Conservation (phyloP, 2,329 filamentous ascomycete genomes). For the Simplicillium aogashimaense region DNA sequence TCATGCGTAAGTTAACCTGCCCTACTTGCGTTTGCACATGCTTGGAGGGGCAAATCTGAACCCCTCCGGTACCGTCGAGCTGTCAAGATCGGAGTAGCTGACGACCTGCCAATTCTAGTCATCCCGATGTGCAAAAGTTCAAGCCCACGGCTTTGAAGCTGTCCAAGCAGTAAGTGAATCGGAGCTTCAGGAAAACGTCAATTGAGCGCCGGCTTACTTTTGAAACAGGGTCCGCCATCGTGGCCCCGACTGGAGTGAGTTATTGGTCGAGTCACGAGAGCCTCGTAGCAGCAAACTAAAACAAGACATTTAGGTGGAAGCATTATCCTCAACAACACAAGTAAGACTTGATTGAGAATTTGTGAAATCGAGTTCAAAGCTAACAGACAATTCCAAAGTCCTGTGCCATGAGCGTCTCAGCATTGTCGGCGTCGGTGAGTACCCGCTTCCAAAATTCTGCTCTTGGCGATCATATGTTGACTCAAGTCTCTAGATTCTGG, state of each 20-base stretch:
- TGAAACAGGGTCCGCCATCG: slow-evolving; percentile 75
- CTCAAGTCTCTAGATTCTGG: slow-evolving; percentile 59
- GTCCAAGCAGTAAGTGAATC: slow-evolving; percentile 71
- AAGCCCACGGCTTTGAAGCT: slow-evolving; percentile 90
- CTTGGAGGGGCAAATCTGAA: neutral
- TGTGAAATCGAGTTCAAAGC: neutral
- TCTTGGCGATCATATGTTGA: slow-evolving; percentile 9
- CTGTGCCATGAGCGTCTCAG: slow-evolving; percentile 95
- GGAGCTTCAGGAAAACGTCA: no score
- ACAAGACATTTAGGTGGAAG: slow-evolving; percentile 59
- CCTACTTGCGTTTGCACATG: neutral
- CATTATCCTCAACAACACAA: slow-evolving; percentile 82
- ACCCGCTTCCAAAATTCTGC: slow-evolving; percentile 5
- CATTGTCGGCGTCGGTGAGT: slow-evolving; percentile 90
- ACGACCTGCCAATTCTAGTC: slow-evolving; percentile 33
- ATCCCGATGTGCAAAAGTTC: slow-evolving; percentile 92
- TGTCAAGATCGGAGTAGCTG: slow-evolving; percentile 9
- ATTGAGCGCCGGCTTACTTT: neutral
- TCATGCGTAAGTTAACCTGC: slow-evolving; percentile 56
- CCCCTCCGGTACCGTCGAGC: neutral
- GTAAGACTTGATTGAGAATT: slow-evolving; percentile 38
- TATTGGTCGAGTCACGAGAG: slow-evolving; percentile 7
- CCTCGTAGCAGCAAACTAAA: slow-evolving; percentile 18
- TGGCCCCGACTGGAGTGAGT: slow-evolving; percentile 97
- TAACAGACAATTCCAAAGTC: slow-evolving; percentile 43